Evolutionary conservation across 306 rosid genomes (phyloP).

Genomic region (Spatholobus suberectus): DNA sequence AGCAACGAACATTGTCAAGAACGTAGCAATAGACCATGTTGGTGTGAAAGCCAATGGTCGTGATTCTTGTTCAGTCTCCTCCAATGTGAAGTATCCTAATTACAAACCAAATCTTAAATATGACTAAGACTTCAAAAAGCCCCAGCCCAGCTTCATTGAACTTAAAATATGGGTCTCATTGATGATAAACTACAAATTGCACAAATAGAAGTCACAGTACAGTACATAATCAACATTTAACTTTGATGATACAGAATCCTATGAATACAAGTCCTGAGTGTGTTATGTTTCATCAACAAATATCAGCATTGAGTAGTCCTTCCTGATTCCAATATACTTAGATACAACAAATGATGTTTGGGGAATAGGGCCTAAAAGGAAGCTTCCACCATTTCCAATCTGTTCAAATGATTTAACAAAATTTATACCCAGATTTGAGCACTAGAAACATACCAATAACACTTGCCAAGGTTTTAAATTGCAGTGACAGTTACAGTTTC

Average conservation of each 20-base stretch:
- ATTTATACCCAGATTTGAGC: neutral
- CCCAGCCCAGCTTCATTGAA: neutral
- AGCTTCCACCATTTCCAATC: neutral
- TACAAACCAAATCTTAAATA: conserved; percentile 26
- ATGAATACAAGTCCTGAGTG: neutral
- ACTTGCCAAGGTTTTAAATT: neutral
- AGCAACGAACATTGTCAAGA: conserved; percentile 66
- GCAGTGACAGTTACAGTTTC: neutral
- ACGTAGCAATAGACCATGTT: conserved; percentile 84
- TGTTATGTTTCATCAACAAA: neutral
- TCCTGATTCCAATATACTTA: neutral
- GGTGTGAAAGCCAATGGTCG: conserved; percentile 83
- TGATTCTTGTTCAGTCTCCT: conserved; percentile 41
- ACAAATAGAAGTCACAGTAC: neutral
- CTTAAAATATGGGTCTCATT: neutral
- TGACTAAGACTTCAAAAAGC: neutral
- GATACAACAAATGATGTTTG: neutral
- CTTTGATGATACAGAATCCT: neutral
- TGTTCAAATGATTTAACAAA: neutral
- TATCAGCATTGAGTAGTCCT: neutral
- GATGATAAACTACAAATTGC: neutral
- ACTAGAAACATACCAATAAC: neutral
- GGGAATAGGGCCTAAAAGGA: neutral
- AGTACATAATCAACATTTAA: neutral
- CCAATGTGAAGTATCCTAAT: conserved; percentile 54